Base-by-base conservation (phyloP, 23 red algal species). In the Gracilaria domingensis region DNA sequence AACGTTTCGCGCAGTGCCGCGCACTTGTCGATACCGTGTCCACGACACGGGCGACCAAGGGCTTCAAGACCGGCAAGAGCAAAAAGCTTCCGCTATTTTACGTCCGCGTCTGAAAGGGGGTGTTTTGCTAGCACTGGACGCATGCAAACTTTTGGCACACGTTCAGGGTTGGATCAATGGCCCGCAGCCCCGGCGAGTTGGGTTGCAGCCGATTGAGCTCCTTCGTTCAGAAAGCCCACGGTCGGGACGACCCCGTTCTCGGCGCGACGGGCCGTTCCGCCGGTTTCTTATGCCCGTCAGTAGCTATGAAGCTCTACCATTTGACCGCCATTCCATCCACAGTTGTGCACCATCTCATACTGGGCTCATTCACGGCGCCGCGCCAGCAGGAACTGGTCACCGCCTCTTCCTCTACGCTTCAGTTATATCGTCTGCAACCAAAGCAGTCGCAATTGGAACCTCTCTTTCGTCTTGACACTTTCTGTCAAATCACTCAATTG, bases 281-380 rank as follows among this genome's bases (percentile, higher is more conserved):
- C 59, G 26, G 24, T 24, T 6, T 2, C 59, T 1, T 2, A 2
- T 62, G 59, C 26, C 3, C 30, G 28, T 33, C 26, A 4, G 5
- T 7, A 69, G 64, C 75, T 24, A 97, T 97, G 95, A 76, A 93
- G 57, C 89, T 97, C 33, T 97, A 93, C 57, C 90, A 97, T 36
- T 70, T 97, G 21, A 97, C 95, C 7, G 82, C 87, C 32, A 66
- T 86, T 20, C 53, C 80, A 23, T 62, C 89, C 62, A 84, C 89
- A 16, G 62, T 48, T 18, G 82, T 93, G 1, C 56, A 67, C 28
- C 61, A 61, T 40, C 28, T 94, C 30, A 83, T 86, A 39, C 81
- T 88, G 8, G 95, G 95, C 42, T 93, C 90, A 13, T 97, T 97
- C 40, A 80, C 95, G 8, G 89, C 79, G 8, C 72, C 95, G 28